Conservation (phyloP, 83 land plant species). For the Larix sibirica region DNA sequence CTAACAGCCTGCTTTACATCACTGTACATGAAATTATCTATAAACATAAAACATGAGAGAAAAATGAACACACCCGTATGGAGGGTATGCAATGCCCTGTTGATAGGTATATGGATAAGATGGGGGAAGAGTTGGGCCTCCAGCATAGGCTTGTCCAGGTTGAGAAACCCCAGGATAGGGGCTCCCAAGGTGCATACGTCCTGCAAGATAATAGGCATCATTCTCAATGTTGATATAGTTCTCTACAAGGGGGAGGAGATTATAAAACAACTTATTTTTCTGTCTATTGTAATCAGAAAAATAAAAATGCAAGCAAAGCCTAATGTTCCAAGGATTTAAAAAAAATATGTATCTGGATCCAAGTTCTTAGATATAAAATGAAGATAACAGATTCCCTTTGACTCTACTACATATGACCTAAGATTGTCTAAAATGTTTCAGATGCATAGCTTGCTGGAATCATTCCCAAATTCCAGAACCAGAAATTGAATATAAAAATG, state of each 20-base stretch:
- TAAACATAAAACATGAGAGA: background rate
- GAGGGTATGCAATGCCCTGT: conserved; percentile 50
- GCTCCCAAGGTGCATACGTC: conserved; percentile 30
- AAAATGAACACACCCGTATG: conserved; percentile 41
- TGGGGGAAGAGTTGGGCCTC: conserved; percentile 49
- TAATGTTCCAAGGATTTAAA: background rate
- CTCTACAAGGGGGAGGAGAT: background rate
- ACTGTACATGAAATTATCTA: background rate
- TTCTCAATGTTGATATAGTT: background rate
- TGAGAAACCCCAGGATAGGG: conserved; percentile 42
- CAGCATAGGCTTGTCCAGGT: conserved; percentile 42
- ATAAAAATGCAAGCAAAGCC: background rate
- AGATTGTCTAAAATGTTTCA: background rate
- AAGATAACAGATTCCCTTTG: background rate
- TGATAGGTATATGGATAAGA: conserved; percentile 49
- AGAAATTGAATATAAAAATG: background rate
- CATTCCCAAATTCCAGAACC: background rate
- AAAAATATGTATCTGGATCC: background rate
- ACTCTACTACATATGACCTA: background rate
- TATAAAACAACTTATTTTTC: background rate
- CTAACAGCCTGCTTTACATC: background rate
- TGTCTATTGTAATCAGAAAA: background rate
- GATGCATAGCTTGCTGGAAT: background rate
- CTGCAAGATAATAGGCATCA: conserved; percentile 21
- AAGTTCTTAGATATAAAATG: background rate